phyloP scores from a whole-genome alignment of 129 eudicot species.

The Flaveria robusta region DNA sequence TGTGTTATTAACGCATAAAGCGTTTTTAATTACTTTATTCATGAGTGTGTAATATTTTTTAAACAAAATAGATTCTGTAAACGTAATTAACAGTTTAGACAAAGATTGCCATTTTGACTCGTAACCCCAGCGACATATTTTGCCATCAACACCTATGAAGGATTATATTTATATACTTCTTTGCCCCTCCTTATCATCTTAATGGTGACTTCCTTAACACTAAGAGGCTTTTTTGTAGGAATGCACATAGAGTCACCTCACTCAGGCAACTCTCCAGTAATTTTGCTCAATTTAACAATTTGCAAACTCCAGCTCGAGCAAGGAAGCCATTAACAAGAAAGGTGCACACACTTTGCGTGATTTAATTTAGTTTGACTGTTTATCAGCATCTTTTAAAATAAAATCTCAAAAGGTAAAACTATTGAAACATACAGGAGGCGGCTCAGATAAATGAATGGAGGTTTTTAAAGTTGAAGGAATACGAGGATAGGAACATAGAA shows the following conservation, averaged over 20 bases:
- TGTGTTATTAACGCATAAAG: neutral
- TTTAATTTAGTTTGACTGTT: neutral
- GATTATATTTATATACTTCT: neutral
- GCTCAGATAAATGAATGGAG: constrained; percentile 83
- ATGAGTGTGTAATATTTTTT: neutral
- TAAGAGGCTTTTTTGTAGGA: constrained; percentile 41
- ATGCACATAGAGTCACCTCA: constrained; percentile 55
- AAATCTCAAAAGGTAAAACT: neutral
- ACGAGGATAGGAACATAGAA: constrained; percentile 62
- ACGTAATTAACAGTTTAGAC: neutral
- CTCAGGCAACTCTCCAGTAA: constrained; percentile 81
- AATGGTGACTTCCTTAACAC: constrained; percentile 3
- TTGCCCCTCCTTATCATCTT: neutral
- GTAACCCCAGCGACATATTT: neutral
- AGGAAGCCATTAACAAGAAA: constrained; percentile 85
- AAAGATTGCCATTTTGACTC: neutral
- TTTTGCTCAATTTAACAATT: constrained; percentile 83
- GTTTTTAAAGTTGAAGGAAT: constrained; percentile 81
- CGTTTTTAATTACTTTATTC: neutral
- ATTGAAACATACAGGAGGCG: constrained; percentile 65
- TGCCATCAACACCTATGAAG: neutral
- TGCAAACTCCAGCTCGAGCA: constrained; percentile 69
- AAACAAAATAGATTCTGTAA: neutral
- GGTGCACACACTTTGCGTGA: constrained; percentile 35
- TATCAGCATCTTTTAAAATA: neutral